phyloP scores from a whole-genome alignment of 2,329 filamentous ascomycete genomes.

The Penicillium thymicola region DNA sequence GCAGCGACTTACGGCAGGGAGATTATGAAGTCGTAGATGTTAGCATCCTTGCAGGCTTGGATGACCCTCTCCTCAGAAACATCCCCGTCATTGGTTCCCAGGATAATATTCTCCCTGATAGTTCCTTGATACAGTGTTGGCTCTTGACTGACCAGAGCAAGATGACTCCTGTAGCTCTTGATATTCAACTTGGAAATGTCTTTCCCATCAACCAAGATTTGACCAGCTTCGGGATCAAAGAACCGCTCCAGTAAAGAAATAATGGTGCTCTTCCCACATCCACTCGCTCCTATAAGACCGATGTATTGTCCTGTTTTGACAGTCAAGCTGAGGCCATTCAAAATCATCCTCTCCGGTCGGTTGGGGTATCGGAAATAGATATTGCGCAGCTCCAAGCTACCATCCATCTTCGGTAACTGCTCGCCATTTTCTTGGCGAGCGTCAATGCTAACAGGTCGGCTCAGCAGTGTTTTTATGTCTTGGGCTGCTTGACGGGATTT shows the following conservation, averaged over 20 bases:
- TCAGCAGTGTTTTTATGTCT: slow-evolving; percentile 42
- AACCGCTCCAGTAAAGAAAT: slow-evolving; percentile 91
- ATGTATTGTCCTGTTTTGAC: slow-evolving; percentile 44
- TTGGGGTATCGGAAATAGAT: slow-evolving; percentile 36
- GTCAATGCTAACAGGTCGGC: slow-evolving; percentile 40
- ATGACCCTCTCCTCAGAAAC: slow-evolving; percentile 53
- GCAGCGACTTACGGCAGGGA: background rate
- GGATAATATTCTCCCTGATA: background rate
- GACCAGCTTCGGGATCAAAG: slow-evolving; percentile 80
- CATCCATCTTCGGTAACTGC: slow-evolving; percentile 47
- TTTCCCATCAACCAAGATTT: slow-evolving; percentile 75
- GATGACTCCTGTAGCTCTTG: slow-evolving; percentile 77
- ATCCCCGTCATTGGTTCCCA: slow-evolving; percentile 42
- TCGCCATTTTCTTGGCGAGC: background rate
- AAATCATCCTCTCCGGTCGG: slow-evolving; percentile 12
- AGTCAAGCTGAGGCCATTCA: slow-evolving; percentile 14
- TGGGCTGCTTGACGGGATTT: slow-evolving; percentile 32
- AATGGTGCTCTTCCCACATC: slow-evolving; percentile 90
- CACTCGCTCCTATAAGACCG: slow-evolving; percentile 85
- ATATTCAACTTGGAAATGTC: slow-evolving; percentile 78
- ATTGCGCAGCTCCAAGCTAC: slow-evolving; percentile 52
- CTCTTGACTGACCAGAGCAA: slow-evolving; percentile 90
- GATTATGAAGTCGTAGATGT: slow-evolving; percentile 25
- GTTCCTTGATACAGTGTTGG: slow-evolving; percentile 32
- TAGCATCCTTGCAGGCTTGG: background rate